These are phyloP conservation scores for Sechiopsis laciniata DNA, from an alignment of 306 rosid species.

Conservation along the genomic window DNA sequence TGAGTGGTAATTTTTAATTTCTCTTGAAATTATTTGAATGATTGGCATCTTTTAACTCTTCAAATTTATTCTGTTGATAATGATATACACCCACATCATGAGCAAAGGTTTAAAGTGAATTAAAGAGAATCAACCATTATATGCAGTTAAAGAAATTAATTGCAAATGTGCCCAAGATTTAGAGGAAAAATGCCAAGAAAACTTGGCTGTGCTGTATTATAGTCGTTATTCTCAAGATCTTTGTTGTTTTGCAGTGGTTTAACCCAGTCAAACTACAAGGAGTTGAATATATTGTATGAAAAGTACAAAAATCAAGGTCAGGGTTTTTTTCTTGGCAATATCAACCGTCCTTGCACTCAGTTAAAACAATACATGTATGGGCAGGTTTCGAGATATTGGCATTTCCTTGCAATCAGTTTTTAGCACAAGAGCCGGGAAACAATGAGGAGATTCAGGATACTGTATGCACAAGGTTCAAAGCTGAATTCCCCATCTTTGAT, in stretches of 20 bases:
- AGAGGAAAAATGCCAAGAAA: conserved; percentile 5
- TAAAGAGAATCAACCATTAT: not conserved
- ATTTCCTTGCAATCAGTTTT: conserved; percentile 95
- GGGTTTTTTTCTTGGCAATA: conserved; percentile 1
- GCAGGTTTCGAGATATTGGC: conserved; percentile 85
- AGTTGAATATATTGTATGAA: conserved; percentile 53
- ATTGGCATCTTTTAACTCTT: not conserved
- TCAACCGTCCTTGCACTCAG: conserved; percentile 12
- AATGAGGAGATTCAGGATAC: conserved; percentile 67
- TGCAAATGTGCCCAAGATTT: not conserved
- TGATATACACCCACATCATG: not conserved
- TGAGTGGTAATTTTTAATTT: conserved; percentile 46
- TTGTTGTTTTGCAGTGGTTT: conserved; percentile 64
- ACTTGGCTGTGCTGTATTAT: not conserved
- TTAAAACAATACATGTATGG: not conserved
- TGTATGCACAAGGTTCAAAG: conserved; percentile 74
- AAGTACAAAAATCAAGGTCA: conserved; percentile 76
- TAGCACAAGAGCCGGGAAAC: conserved; percentile 78
- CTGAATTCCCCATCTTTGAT: conserved; percentile 78
- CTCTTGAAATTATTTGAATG: not conserved
- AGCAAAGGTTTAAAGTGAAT: not conserved
- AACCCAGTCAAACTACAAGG: conserved; percentile 78
- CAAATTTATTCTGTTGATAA: not conserved
- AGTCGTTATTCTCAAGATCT: conserved; percentile 8
- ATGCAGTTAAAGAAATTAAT: not conserved